Conservation (phyloP, 208 protist genomes). For the Naegleria lovaniensis region DNA sequence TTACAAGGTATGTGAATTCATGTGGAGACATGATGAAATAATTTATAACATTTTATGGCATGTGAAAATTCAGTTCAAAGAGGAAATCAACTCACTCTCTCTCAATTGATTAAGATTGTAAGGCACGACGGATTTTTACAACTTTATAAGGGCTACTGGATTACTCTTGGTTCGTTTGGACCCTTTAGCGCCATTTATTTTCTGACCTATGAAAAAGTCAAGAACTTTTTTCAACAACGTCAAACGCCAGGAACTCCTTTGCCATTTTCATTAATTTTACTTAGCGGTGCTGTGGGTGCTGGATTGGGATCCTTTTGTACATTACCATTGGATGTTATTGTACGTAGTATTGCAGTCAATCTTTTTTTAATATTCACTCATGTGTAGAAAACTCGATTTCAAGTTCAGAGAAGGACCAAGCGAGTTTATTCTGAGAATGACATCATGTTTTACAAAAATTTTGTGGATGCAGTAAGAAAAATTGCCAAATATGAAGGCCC, state of each 20-base stretch:
- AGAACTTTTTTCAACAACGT: not conserved
- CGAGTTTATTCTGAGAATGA: not conserved
- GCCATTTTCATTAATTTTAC: not conserved
- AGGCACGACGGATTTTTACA: not conserved
- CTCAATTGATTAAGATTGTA: not conserved
- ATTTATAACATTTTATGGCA: not conserved
- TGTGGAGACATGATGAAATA: no score
- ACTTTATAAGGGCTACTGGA: slow-evolving; percentile 16
- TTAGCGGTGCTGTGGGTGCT: not conserved
- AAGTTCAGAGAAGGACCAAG: slow-evolving; percentile 5
- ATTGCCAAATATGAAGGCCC: not conserved
- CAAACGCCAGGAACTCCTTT: not conserved
- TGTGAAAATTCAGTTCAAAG: not conserved
- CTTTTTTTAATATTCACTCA: not conserved
- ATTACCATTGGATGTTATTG: slow-evolving; percentile 19
- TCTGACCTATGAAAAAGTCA: not conserved
- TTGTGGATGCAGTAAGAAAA: not conserved
- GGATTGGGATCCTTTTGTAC: not conserved
- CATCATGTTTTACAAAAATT: slow-evolving; percentile 4
- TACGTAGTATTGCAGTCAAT: not conserved
- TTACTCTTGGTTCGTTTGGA: slow-evolving; percentile 23
- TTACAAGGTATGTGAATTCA: not conserved
- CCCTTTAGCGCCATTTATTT: slow-evolving; percentile 15
- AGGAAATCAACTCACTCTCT: not conserved
- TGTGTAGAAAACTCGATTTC: slow-evolving; percentile 16